Evolutionary conservation across 305 asterid genomes (phyloP).

Genomic region (Fraxinus albicans): DNA sequence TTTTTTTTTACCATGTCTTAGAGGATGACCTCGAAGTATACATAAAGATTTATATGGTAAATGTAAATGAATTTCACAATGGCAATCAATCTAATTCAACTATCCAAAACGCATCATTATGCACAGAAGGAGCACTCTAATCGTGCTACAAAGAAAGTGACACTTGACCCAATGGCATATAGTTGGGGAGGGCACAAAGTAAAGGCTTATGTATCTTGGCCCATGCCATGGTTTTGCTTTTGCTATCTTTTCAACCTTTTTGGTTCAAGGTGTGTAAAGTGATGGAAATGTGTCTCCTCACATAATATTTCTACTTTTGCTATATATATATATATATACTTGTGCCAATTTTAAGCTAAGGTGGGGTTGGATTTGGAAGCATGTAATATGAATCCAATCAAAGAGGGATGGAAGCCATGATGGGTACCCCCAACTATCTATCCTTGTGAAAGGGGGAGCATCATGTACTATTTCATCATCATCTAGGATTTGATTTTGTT

Average conservation of each 20-base stretch:
- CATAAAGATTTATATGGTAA: too few species aligned
- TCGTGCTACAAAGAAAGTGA: too few species aligned
- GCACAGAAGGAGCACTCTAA: too few species aligned
- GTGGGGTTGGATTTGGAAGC: conserved; percentile 14
- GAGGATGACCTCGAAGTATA: too few species aligned
- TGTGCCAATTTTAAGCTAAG: background rate
- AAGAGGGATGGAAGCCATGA: background rate
- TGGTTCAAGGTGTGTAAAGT: background rate
- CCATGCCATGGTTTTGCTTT: conserved; percentile 5
- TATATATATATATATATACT: background rate
- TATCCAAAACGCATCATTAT: too few species aligned
- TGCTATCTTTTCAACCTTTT: conserved; percentile 10
- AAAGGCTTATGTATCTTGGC: conserved; percentile 6
- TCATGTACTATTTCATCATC: background rate
- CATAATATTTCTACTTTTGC: background rate
- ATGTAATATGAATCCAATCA: conserved; percentile 6
- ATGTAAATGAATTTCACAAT: too few species aligned
- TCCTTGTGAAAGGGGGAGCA: background rate
- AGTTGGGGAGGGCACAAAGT: conserved; percentile 3
- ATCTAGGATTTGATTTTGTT: background rate
- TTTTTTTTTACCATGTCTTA: too few species aligned
- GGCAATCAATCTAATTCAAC: too few species aligned
- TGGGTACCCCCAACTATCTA: conserved; percentile 14
- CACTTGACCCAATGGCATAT: background rate
- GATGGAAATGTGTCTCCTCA: conserved; percentile 10